Conservation (phyloP, 2,329 filamentous ascomycete genomes). For the Arthrobotrys musiformis region DNA sequence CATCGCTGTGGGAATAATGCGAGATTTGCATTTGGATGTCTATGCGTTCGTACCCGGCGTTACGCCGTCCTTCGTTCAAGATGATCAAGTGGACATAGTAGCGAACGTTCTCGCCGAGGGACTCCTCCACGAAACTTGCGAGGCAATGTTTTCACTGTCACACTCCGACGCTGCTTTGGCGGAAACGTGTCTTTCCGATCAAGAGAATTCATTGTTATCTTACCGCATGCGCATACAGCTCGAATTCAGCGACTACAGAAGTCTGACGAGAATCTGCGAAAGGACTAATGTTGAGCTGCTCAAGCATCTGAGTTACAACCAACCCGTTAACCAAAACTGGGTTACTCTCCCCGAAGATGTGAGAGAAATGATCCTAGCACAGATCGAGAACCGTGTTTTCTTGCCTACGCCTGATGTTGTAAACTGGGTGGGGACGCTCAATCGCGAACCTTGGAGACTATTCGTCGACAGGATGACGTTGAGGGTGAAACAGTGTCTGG, state of each 20-base stretch:
- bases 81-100: slow-evolving; percentile 34
- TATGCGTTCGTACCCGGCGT: slow-evolving; percentile 51
- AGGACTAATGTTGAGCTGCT: slow-evolving; percentile 61
- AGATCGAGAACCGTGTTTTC: slow-evolving; percentile 60
- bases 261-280: slow-evolving; percentile 58
- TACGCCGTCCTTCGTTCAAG: slow-evolving; percentile 31
- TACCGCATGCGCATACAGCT: slow-evolving; percentile 62
- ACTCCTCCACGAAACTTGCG: slow-evolving; percentile 62
- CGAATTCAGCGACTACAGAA: slow-evolving; percentile 59
- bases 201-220: slow-evolving; percentile 59
- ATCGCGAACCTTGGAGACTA: slow-evolving; percentile 57
- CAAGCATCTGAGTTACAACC: slow-evolving; percentile 61
- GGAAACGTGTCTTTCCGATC: slow-evolving; percentile 61
- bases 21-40: slow-evolving; percentile 42
- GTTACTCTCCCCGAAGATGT: slow-evolving; percentile 60
- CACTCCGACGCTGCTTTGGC: slow-evolving; percentile 60
- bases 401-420: slow-evolving; percentile 57
- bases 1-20: slow-evolving; percentile 30
- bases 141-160: slow-evolving; percentile 59
- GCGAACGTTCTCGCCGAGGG: slow-evolving; percentile 60
- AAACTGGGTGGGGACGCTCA: slow-evolving; percentile 58
- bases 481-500: slow-evolving; percentile 55
- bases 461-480: slow-evolving; percentile 23
- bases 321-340: slow-evolving; percentile 62
- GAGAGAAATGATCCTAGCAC: slow-evolving; percentile 60